Evolutionary conservation across 192 early-diverging fungal genomes (phyloP).

Genomic region (Cladochytrium replicatum): DNA sequence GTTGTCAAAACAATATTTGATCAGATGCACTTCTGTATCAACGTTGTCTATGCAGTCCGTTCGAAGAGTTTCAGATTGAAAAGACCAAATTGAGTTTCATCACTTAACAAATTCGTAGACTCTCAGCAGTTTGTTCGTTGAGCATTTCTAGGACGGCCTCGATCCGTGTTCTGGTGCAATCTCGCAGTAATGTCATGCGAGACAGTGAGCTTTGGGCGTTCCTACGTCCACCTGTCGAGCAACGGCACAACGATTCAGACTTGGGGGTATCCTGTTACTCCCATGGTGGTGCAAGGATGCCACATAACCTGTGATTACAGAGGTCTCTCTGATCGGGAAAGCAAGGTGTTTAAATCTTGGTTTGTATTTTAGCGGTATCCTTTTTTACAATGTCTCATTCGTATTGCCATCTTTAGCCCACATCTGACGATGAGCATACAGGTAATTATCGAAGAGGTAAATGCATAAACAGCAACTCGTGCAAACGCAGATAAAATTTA

Average conservation of each 20-base stretch:
- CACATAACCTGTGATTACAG: too few relatives aligned
- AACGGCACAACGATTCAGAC: conserved; percentile 89
- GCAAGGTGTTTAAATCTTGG: too few relatives aligned
- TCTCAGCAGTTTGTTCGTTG: conserved; percentile 50
- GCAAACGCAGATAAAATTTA: too few relatives aligned
- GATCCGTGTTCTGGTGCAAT: conserved; percentile 71
- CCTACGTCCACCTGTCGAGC: conserved; percentile 85
- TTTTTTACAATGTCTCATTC: too few relatives aligned
- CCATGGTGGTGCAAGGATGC: too few relatives aligned
- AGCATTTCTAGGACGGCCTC: conserved; percentile 78
- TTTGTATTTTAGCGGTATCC: too few relatives aligned
- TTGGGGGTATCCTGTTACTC: too few relatives aligned
- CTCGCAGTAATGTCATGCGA: conserved; percentile 59
- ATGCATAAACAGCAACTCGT: too few relatives aligned
- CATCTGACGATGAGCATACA: too few relatives aligned
- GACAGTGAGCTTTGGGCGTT: conserved; percentile 69
- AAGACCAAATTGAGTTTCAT: neutral
- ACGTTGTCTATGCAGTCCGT: conserved; percentile 92
- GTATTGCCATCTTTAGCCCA: too few relatives aligned
- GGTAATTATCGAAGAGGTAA: too few relatives aligned
- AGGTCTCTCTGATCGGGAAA: too few relatives aligned
- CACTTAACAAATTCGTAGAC: conserved; percentile 29
- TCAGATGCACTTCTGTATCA: conserved; percentile 81
- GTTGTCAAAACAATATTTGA: conserved; percentile 73
- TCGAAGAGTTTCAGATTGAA: neutral